Evolutionary conservation across 495 filamentous ascomycete genomes (phyloP), one percentile per base, ranked within the genome.

Genomic region (Haplographium delicatum): DNA sequence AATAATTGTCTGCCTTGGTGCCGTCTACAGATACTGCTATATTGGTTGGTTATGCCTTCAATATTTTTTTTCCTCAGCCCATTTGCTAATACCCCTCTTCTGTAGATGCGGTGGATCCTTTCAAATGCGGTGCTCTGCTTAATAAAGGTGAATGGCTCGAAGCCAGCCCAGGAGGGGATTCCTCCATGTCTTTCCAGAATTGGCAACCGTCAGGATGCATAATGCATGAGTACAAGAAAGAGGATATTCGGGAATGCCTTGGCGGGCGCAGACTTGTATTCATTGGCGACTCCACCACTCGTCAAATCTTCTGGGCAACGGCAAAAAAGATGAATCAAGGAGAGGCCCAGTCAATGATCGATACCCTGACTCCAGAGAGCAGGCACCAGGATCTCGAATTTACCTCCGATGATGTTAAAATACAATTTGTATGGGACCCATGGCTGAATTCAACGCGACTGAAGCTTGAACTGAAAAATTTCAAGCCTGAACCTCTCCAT

Each of bases 171-270:
- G 18, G 49, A 28, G 47, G 50, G 33, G 58, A 55, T 37, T 49
- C 59, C 7, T 28, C 25, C 13, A 37, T 58, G 6, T 60, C 58
- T 4, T 65, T 62, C 37, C 46, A 65, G 24, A 67, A 72, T 31
- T 83, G 80, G 81, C 78, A 84, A 53, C 70, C 77, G n/a, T 67
- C 68, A 10, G 75, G 75, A 19, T 84, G 81, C 58, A 71, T 80
- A 51, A 63, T 83, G 60, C 77, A 72, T 43, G 61, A 74, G 34
- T 84, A 83, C 64, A 64, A 68, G 23, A 50, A 51, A 2, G 50
- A 59, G 18, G 77, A 78, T 34, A 61, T 80, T 16, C 54, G 60
- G 10, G 53, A 58, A 41, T 84, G 81, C 54, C 59, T 79, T 11
- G 47, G 59, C 5, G 56, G 57, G 15, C 67, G 65, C 19, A 71